Base-by-base conservation (phyloP, 2,329 filamentous ascomycete species). In the Ceratocystis destructans region DNA sequence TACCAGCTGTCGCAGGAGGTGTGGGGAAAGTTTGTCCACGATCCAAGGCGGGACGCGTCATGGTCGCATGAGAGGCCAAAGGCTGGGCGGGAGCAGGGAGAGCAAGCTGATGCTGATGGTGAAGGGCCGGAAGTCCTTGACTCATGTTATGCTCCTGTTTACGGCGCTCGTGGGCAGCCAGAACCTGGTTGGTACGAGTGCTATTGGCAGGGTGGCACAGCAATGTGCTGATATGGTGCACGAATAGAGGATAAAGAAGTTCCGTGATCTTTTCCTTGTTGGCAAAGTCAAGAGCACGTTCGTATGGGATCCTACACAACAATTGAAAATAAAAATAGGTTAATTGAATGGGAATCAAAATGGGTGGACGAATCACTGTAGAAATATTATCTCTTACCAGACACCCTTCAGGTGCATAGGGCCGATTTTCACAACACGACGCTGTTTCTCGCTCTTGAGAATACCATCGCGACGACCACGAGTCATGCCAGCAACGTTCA, bases 191-290 rank as follows among this genome's bases (percentile, higher is more conserved):
- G 61, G 87, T 90, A 71, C 90, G 82, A 70, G 79, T 88, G 73
- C 91, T 88, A 74, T 96, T 96, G 50, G 89, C 87, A 0, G 94
- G 93, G 74, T 97, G 93, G 76, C 96, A 97, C 62, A 97, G 83
- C 70, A 97, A 81, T 67, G 90, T 88, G 68, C 90, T 90, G 74
- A 97, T 97, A 77, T 97, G 96, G 77, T 97, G 92, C 48, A 97
- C 94, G 75, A 99, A 99, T 62, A 99, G 80, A 64, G 94, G 94
- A 75, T 97, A 99, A 65, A 97, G 79, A 61, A 92, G 79, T 77
- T 97, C 93, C 0, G 94, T 97, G 70, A 97, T 99, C 79, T 97
- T 97, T 77, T 99, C 94, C 82, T 96, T 97, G 79, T 99, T 99
- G 70, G 94, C 94, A 74, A 99, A 97, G 72, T 97, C 94, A 65